Evolutionary conservation across 495 filamentous ascomycete genomes (phyloP).

Genomic region (Penicillium paradoxum): DNA sequence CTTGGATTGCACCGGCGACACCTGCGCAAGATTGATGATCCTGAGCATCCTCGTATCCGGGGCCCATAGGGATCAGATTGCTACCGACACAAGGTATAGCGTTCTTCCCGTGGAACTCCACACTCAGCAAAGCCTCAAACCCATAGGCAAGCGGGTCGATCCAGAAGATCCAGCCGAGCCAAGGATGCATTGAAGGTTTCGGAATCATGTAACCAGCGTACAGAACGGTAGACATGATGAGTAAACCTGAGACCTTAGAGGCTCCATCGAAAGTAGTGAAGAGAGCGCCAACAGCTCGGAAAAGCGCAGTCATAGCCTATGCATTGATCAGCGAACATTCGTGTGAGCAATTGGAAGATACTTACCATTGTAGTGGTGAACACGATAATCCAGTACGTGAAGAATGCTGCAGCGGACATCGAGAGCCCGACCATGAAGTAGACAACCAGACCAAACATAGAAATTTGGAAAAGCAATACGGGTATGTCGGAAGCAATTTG

Average conservation of each 20-base stretch:
- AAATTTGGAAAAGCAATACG: conserved; percentile 57
- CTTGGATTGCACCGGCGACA: conserved; percentile 43
- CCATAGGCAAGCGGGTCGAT: conserved; percentile 70
- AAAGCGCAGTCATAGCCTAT: conserved; percentile 47
- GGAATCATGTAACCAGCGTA: conserved; percentile 59
- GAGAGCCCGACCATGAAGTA: conserved; percentile 67
- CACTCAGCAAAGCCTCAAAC: conserved; percentile 63
- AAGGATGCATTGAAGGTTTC: conserved; percentile 62
- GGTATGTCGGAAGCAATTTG: conserved; percentile 68
- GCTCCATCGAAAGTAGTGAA: conserved; percentile 50
- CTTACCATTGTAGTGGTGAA: conserved; percentile 34
- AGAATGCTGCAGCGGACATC: conserved; percentile 46
- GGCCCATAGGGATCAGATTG: conserved; percentile 42
- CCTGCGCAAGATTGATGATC: conserved; percentile 48
- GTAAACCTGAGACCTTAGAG: conserved; percentile 50
- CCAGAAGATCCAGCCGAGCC: conserved; percentile 72
- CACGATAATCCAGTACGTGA: conserved; percentile 48
- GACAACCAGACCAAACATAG: conserved; percentile 62
- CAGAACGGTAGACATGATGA: conserved; percentile 43
- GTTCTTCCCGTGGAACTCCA: conserved; percentile 55
- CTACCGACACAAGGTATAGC: conserved; percentile 42
- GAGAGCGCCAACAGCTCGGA: conserved; percentile 45
- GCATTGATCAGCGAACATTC: not conserved
- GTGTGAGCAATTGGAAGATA: not conserved
- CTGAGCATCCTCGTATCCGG: conserved; percentile 25